phyloP scores from a whole-genome alignment of 768 basidiomycete genomes.

The Suillus alpinus region DNA sequence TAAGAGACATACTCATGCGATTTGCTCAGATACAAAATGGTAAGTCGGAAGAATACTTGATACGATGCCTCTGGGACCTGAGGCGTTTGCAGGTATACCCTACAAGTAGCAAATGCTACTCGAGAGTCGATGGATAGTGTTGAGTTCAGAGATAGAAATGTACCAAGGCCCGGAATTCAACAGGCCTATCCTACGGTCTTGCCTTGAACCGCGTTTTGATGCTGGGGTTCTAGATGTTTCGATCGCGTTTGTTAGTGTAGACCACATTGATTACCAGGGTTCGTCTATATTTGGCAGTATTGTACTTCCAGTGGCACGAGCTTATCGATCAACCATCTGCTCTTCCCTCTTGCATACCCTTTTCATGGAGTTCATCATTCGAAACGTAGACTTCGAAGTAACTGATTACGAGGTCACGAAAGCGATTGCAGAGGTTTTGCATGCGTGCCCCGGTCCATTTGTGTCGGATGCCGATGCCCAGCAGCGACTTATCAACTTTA shows the following conservation, averaged over 20 bases:
- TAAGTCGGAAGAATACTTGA: slow-evolving; percentile 12
- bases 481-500: slow-evolving; percentile 52
- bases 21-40: slow-evolving; percentile 45
- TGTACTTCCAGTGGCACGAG: neutral
- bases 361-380: slow-evolving; percentile 40
- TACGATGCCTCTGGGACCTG: neutral
- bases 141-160: neutral
- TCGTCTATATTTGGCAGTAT: neutral
- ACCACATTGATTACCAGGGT: too few species aligned
- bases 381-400: slow-evolving; percentile 33
- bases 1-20: neutral
- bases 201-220: neutral
- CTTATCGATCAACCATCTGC: slow-evolving; percentile 1
- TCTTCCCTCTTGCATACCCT: neutral
- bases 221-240: neutral
- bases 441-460: slow-evolving; percentile 33
- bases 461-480: slow-evolving; percentile 14
- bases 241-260: neutral
- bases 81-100: slow-evolving; percentile 24
- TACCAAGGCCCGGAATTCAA: too few species aligned
- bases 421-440: slow-evolving; percentile 53
- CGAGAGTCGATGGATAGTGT: neutral
- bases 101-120: slow-evolving; percentile 20
- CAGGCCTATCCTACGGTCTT: neutral
- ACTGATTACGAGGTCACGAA: slow-evolving; percentile 57